These are phyloP conservation scores for Leccinum pseudoinsigne DNA, from an alignment of 1,284 basidiomycete species.

Conservation along the genomic window DNA sequence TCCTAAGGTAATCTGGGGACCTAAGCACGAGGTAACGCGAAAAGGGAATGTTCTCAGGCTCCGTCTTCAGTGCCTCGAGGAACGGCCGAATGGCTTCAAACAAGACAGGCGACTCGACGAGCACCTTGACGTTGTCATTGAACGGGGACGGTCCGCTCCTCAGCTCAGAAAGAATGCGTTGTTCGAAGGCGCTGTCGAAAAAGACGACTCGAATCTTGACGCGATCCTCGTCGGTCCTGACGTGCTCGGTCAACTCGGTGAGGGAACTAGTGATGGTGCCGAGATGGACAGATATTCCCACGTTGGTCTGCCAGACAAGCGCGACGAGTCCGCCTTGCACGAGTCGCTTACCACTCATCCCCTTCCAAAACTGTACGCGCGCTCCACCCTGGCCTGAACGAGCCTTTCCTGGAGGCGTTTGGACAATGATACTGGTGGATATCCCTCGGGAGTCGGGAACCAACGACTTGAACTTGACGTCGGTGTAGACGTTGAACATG, in stretches of 20 bases:
- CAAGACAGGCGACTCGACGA: constrained; percentile 61
- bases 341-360: too few species aligned
- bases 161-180: constrained; percentile 44
- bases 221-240: too few species aligned
- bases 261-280: constrained; percentile 45
- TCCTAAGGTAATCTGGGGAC: constrained; percentile 32
- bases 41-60: constrained; percentile 56
- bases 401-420: constrained; percentile 34
- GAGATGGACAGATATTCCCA: constrained; percentile 42
- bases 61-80: constrained; percentile 50
- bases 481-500: constrained; percentile 60
- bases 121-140: constrained; percentile 28
- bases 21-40: constrained; percentile 48
- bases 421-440: constrained; percentile 41
- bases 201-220: constrained; percentile 44
- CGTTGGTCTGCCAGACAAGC: constrained; percentile 41
- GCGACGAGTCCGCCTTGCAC: too few species aligned
- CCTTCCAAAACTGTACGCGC: too few species aligned
- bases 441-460: constrained; percentile 49
- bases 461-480: constrained; percentile 42
- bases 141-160: constrained; percentile 13
- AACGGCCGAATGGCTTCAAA: constrained; percentile 64
- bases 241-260: not conserved
- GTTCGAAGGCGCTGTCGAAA: constrained; percentile 49
- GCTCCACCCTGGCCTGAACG: too few species aligned